A percentile compares a stretch with the other conserved stretches of the same genome.
These are phyloP conservation scores for Xanthoceras sorbifolium DNA, from an alignment of 345 rosid genomes.

Conservation along the genomic window DNA sequence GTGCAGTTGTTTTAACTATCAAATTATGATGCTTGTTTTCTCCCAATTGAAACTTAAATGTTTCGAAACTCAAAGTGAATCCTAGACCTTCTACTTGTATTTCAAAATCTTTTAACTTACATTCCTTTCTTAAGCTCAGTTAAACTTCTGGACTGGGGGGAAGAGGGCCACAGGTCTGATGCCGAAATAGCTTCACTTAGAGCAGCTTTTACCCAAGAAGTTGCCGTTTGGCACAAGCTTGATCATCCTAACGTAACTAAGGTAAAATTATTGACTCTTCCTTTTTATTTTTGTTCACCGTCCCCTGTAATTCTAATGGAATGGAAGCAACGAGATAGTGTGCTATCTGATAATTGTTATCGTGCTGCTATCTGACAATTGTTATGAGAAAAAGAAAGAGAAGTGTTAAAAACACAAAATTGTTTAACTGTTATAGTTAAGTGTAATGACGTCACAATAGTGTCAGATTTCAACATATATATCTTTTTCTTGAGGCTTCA, in stretches of 20 bases:
- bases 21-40: background rate
- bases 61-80: background rate
- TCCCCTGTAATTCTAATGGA: background rate
- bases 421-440: background rate
- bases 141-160: slow-evolving; percentile 98
- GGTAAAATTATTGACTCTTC: slow-evolving; percentile 38
- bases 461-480: background rate
- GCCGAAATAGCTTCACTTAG: slow-evolving; percentile 90
- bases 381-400: background rate
- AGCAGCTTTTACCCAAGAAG: slow-evolving; percentile 91
- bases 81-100: slow-evolving; percentile 1
- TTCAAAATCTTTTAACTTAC: background rate
- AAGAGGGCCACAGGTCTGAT: slow-evolving; percentile 89
- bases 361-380: background rate
- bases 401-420: background rate
- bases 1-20: slow-evolving; percentile 17
- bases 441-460: background rate
- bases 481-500: background rate
- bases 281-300: background rate
- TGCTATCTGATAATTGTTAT: background rate
- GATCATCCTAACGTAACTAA: slow-evolving; percentile 95
- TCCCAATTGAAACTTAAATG: background rate
- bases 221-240: slow-evolving; percentile 98
- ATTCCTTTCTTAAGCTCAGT: slow-evolving; percentile 43
- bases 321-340: background rate